Conservation (phyloP, 139 green algal genomes). For the Desmodesmus armatus region DNA sequence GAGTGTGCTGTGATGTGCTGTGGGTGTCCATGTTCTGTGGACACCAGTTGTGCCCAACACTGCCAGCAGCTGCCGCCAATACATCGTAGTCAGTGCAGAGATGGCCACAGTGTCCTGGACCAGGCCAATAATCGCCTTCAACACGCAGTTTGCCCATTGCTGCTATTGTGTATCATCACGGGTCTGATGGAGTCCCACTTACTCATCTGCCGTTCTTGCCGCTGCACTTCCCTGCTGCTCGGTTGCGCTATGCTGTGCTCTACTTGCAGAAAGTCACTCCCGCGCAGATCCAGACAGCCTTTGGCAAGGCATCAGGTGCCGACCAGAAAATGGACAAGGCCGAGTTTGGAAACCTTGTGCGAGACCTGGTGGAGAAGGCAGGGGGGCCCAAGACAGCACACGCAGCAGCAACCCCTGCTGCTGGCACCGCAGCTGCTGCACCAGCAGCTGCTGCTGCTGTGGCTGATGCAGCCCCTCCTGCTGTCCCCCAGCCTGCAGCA, state of each 20-base stretch:
- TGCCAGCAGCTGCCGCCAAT: neutral
- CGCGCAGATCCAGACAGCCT: neutral
- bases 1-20: neutral
- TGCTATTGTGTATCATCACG: neutral
- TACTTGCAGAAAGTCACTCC: constrained; percentile 4
- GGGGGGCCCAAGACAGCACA: too few species aligned
- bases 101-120: neutral
- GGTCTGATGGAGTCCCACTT: neutral
- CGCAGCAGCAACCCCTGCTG: too few species aligned
- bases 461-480: too few species aligned
- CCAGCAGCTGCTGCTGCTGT: too few species aligned
- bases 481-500: too few species aligned
- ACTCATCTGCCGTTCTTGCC: neutral
- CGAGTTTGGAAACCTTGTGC: constrained; percentile 16
- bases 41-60: too few species aligned
- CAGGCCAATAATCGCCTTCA: neutral
- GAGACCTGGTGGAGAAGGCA: constrained; percentile 16
- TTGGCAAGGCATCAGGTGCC: constrained; percentile 17
- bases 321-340: constrained; percentile 33
- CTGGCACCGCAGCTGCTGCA: too few species aligned
- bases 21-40: neutral
- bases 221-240: neutral
- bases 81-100: neutral
- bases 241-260: neutral
- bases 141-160: neutral